phyloP scores from a whole-genome alignment of 2,329 filamentous ascomycete genomes.

The Rhinocladiella similis region DNA sequence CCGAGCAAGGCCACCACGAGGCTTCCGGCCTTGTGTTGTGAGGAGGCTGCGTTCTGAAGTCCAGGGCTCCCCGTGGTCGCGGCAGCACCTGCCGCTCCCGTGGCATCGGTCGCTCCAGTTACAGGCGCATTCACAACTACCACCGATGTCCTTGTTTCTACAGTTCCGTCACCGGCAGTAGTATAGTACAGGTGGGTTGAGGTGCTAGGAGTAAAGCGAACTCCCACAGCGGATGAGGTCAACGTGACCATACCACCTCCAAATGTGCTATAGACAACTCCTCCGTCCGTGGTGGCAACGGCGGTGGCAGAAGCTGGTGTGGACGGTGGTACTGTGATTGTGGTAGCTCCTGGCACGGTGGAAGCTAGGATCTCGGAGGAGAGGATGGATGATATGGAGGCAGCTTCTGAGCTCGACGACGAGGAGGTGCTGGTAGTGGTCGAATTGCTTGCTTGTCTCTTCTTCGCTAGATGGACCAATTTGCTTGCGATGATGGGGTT shows the following conservation, averaged over 20 bases:
- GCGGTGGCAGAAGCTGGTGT: conserved; percentile 25
- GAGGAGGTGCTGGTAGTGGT: conserved; percentile 27
- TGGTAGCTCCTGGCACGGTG: conserved; percentile 25
- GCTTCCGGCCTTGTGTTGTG: conserved; percentile 27
- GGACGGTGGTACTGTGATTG: conserved; percentile 27
- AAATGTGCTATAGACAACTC: conserved; percentile 32
- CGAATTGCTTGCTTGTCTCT: conserved; percentile 46
- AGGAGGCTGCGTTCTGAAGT: conserved; percentile 41
- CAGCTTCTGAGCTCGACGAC: conserved; percentile 20
- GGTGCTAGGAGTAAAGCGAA: conserved; percentile 35
- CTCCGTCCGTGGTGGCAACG: conserved; percentile 26
- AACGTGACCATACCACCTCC: conserved; percentile 33
- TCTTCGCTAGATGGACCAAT: conserved; percentile 64
- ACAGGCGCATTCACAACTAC: conserved; percentile 42
- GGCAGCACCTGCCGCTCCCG: conserved; percentile 24
- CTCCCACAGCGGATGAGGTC: conserved; percentile 26
- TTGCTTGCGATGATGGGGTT: conserved; percentile 63
- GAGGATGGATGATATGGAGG: conserved; percentile 27
- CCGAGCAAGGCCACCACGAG: conserved; percentile 8
- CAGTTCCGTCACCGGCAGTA: conserved; percentile 43
- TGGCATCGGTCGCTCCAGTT: conserved; percentile 30
- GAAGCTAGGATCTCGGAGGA: conserved; percentile 29
- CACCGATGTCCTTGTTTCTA: conserved; percentile 46
- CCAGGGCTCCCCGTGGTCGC: conserved; percentile 34
- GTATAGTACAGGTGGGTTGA: conserved; percentile 43